Percentiles rank a stretch among this genome's conserved stretches.
Evolutionary conservation across 768 basidiomycete genomes (phyloP).

Genomic region (Phlegmacium glaucopus): DNA sequence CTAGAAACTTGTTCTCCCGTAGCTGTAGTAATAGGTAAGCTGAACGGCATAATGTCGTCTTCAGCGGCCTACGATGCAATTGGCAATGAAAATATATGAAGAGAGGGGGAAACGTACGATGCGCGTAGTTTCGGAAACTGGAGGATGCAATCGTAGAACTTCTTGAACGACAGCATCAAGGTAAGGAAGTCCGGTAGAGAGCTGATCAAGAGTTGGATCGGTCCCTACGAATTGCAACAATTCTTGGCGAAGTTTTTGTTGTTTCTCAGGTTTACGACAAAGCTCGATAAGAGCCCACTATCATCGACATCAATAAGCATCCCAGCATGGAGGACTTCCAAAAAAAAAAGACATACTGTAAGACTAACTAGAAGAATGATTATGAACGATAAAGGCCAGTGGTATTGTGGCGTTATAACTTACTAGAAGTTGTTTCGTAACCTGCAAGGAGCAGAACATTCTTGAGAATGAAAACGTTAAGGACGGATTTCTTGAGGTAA

Average conservation of each 20-base stretch:
- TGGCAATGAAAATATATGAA: neutral
- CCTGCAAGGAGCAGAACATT: slow-evolving; percentile 37
- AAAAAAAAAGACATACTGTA: slow-evolving; percentile 22
- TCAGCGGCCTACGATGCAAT: slow-evolving; percentile 33
- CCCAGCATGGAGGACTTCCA: neutral
- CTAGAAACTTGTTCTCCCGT: slow-evolving; percentile 36
- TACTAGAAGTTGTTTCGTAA: slow-evolving; percentile 55
- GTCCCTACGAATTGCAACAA: slow-evolving; percentile 34
- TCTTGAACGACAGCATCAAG: slow-evolving; percentile 51
- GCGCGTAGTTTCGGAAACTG: slow-evolving; percentile 30
- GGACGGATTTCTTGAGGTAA: neutral
- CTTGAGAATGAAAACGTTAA: slow-evolving; percentile 10
- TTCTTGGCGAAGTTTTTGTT: slow-evolving; percentile 48
- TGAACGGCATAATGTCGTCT: slow-evolving; percentile 62
- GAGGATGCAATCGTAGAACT: slow-evolving; percentile 38
- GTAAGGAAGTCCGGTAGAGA: slow-evolving; percentile 47
- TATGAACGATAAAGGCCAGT: neutral
- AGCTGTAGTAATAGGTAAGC: slow-evolving; percentile 39
- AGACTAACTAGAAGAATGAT: slow-evolving; percentile 27
- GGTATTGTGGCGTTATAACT: slow-evolving; percentile 7
- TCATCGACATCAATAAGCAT: neutral
- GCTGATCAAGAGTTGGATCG: slow-evolving; percentile 55
- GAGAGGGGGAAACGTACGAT: slow-evolving; percentile 27
- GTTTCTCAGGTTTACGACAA: slow-evolving; percentile 38
- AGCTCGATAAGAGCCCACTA: slow-evolving; percentile 65